Evolutionary conservation across 345 rosid genomes (phyloP).

Genomic region (Pistacia integerrima): DNA sequence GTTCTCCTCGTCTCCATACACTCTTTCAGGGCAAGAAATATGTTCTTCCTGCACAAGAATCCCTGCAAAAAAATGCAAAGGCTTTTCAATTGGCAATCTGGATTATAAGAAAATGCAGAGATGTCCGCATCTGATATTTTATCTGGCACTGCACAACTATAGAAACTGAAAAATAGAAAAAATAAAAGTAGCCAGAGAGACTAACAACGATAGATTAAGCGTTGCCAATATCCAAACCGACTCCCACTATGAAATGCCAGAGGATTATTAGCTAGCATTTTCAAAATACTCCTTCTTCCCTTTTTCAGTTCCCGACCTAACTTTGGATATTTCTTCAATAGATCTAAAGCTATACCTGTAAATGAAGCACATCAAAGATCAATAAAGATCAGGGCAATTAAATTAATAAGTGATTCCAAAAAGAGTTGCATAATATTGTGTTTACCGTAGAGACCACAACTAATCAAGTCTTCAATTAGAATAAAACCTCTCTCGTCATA

Average conservation of each 20-base stretch:
- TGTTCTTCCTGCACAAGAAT: slow-evolving; percentile 5
- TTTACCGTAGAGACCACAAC: neutral
- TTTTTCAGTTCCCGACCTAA: neutral
- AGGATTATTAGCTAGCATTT: slow-evolving; percentile 4
- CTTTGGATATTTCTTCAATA: neutral
- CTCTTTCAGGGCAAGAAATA: neutral
- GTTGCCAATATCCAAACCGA: slow-evolving; percentile 8
- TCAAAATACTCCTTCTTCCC: neutral
- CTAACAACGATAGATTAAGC: neutral
- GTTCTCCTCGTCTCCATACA: neutral
- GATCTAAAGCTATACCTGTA: neutral
- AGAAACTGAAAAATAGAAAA: neutral
- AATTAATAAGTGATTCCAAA: too few species aligned
- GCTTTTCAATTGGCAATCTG: neutral
- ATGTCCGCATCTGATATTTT: too few species aligned
- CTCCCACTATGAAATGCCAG: neutral
- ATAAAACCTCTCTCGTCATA: neutral
- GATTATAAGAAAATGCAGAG: too few species aligned
- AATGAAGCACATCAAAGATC: neutral
- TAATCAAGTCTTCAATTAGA: neutral
- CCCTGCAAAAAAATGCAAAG: neutral
- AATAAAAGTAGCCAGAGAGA: neutral
- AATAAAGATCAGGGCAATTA: too few species aligned
- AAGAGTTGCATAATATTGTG: too few species aligned
- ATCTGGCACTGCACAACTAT: neutral